A percentile compares a stretch with the other conserved stretches of the same genome.
Evolutionary conservation across 306 rosid species (phyloP).

Genomic region (Arachis stenosperma): DNA sequence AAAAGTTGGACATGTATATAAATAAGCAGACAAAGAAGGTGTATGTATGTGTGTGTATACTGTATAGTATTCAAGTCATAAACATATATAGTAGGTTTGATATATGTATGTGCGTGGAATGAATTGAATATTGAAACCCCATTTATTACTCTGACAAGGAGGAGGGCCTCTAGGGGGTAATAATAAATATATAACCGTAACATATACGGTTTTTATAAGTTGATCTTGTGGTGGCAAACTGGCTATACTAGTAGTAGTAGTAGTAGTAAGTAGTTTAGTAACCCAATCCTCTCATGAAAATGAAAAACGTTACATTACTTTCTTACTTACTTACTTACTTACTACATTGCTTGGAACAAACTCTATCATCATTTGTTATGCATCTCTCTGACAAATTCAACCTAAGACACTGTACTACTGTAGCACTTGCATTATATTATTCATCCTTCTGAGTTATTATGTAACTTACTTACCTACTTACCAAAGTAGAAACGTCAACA

Average conservation of each 20-base stretch:
- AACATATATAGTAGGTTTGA: constrained; percentile 34
- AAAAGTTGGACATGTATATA: too few species aligned
- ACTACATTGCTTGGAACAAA: not conserved
- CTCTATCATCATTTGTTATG: not conserved
- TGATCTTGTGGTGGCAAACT: constrained; percentile 45
- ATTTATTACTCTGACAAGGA: constrained; percentile 37
- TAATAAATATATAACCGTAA: constrained; percentile 31
- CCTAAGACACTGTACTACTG: not conserved
- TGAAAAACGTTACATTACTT: too few species aligned
- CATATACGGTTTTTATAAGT: constrained; percentile 33
- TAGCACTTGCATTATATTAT: not conserved
- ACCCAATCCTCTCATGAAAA: too few species aligned
- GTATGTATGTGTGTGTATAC: too few species aligned
- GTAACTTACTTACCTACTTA: not conserved
- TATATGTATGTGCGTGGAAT: constrained; percentile 32
- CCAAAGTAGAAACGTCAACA: constrained; percentile 8
- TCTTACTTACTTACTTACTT: too few species aligned
- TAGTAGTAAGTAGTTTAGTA: constrained; percentile 5
- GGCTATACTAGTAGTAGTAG: constrained; percentile 11
- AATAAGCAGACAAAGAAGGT: too few species aligned
- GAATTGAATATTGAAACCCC: not conserved
- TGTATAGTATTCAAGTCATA: too few species aligned
- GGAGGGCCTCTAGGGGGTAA: not conserved
- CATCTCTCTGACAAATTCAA: constrained; percentile 30
- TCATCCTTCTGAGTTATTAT: too few species aligned